Conservation (phyloP, 2,329 filamentous ascomycete species). For the Aspergillus jensenii region DNA sequence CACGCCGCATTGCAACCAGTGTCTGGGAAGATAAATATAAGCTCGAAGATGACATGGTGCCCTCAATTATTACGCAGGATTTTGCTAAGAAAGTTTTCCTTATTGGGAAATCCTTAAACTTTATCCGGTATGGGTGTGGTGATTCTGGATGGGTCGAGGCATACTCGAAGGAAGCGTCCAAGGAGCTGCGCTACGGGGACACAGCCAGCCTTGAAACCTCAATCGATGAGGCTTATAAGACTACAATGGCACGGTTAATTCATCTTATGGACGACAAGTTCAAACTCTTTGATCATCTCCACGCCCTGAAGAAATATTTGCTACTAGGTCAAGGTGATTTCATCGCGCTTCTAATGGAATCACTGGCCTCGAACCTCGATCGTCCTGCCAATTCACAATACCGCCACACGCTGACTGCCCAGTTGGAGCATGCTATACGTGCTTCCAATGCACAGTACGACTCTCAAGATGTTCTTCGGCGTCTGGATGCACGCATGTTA, state of each 20-base stretch:
- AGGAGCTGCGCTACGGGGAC: slow-evolving; percentile 88
- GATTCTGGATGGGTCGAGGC: slow-evolving; percentile 94
- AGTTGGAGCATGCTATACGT: slow-evolving; percentile 93
- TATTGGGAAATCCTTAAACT: slow-evolving; percentile 97
- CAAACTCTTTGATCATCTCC: slow-evolving; percentile 86
- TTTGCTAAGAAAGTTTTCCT: slow-evolving; percentile 96
- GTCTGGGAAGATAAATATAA: slow-evolving; percentile 99
- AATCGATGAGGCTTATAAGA: slow-evolving; percentile 97
- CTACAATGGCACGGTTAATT: slow-evolving; percentile 93
- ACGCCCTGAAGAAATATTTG: slow-evolving; percentile 90
- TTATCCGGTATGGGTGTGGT: slow-evolving; percentile 92
- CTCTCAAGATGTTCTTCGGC: slow-evolving; percentile 82
- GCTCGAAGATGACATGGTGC: slow-evolving; percentile 79
- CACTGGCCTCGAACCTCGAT: slow-evolving; percentile 86
- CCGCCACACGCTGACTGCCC: slow-evolving; percentile 93
- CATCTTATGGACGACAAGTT: slow-evolving; percentile 94
- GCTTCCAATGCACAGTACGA: slow-evolving; percentile 98
- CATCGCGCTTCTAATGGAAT: slow-evolving; percentile 95
- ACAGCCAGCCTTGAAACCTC: slow-evolving; percentile 87
- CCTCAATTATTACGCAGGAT: slow-evolving; percentile 86
- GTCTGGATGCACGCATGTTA: slow-evolving; percentile 96
- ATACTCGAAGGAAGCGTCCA: slow-evolving; percentile 90
- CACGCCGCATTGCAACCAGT: slow-evolving; percentile 65
- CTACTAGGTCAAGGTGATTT: slow-evolving; percentile 95
- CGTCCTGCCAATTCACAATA: slow-evolving; percentile 96